Evolutionary conservation across 2,329 filamentous ascomycete species (phyloP).

Genomic region (Pestalotiopsis fici): DNA sequence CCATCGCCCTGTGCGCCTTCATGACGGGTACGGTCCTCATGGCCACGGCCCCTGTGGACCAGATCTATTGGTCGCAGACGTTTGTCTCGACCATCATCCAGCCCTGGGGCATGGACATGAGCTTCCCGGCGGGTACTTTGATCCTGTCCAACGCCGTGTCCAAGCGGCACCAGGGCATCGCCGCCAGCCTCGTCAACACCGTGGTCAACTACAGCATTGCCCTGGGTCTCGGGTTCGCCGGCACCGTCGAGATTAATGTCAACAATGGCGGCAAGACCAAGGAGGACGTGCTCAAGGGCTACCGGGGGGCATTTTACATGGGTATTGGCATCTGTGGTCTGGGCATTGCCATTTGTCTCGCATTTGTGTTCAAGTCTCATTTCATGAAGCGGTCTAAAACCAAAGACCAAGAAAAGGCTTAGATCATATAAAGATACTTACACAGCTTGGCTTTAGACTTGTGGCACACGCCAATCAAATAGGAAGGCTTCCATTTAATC

Average conservation of each 20-base stretch:
- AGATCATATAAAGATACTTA: not conserved
- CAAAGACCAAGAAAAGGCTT: constrained; percentile 6
- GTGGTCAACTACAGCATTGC: constrained; percentile 60
- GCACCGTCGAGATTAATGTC: constrained; percentile 50
- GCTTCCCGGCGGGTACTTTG: constrained; percentile 52
- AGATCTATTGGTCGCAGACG: constrained; percentile 55
- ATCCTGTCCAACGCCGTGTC: constrained; percentile 46
- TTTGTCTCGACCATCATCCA: constrained; percentile 49
- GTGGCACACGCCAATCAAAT: too few relatives aligned
- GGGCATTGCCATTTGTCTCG: constrained; percentile 32
- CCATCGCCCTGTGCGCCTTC: constrained; percentile 22
- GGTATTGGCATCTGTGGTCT: constrained; percentile 39
- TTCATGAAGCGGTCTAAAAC: constrained; percentile 6
- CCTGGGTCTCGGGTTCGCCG: constrained; percentile 56
- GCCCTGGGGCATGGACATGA: constrained; percentile 57
- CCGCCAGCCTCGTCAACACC: constrained; percentile 51
- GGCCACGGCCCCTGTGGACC: constrained; percentile 38
- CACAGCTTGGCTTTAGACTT: too few relatives aligned
- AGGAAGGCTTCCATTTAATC: too few relatives aligned
- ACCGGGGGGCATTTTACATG: constrained; percentile 40
- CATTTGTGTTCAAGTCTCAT: constrained; percentile 26
- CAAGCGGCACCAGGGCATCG: constrained; percentile 29
- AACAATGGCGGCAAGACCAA: constrained; percentile 27
- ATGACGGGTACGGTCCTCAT: constrained; percentile 23
- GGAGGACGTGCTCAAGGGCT: constrained; percentile 31